Base-by-base conservation (phyloP, 805 yeast genomes). In the Yamadazyma sp. region DNA sequence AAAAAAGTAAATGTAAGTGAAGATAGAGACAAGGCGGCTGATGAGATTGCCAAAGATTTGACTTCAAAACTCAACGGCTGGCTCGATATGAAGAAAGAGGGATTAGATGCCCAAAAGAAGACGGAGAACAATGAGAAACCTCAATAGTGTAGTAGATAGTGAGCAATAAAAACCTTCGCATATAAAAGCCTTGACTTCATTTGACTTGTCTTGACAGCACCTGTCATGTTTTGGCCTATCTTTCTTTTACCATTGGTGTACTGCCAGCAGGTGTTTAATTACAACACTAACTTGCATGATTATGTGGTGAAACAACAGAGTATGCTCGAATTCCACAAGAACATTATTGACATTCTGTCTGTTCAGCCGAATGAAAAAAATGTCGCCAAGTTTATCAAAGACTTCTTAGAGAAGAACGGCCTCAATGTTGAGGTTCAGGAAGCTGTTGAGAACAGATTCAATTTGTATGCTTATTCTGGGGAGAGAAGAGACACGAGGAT, bases 401-500 rank as follows among this genome's bases (percentile, higher is more conserved):
- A 45, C 3, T 75, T 70, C 44, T 61, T 79, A 23, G 49, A 51
- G 16, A 30, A 42, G 1, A 52, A 53, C 11, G 82, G 81, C 2
- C 66, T 78, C 38, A 76, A 77, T 0, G 83, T 80, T 3, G 80
- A 80, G 47, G 35, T 53, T 19, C 64, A 67, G 29, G 44, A 56
- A 7, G 63, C 71, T 11, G 23, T 25, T 4, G 56, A 49, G 10
- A 47, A 50, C 5, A 66, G 83, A 33, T 52, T 57, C 48, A 78
- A 81, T 49, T 62, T 82, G 24, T 82, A 74, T 48, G 85, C 84
- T 4, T 81, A 78, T 49, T 43, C 57, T 6, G 79, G 80, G 1
- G 40, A 47, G 1, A 50, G 52, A 13, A 64, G 78, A 41, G 53
- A 74, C 46, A 70, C 80, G 10, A 64, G 56, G 35, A 73, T 78